Evolutionary conservation across 441 rosid species (phyloP).

Genomic region (Dalechampia spathulata): DNA sequence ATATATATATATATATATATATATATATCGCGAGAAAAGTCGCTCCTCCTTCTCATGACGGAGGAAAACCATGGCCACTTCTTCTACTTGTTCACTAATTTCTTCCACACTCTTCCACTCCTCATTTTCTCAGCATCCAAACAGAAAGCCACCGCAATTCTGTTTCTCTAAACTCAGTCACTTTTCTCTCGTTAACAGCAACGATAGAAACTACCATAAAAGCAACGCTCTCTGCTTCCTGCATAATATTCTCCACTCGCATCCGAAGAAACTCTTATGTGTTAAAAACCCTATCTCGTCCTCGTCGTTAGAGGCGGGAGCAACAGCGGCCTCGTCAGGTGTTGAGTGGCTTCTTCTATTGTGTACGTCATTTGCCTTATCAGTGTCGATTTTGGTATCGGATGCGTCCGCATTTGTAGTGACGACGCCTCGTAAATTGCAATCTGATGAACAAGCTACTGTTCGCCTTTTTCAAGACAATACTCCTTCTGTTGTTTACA

Average conservation of each 20-base stretch:
- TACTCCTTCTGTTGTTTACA: constrained; percentile 95
- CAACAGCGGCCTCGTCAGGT: constrained; percentile 16
- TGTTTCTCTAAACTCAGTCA: too few species aligned
- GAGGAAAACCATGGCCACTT: constrained; percentile 32
- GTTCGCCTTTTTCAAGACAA: constrained; percentile 90
- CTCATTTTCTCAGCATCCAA: constrained; percentile 34
- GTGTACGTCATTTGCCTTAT: constrained; percentile 66
- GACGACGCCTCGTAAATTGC: constrained; percentile 62
- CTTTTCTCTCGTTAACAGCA: constrained; percentile 13
- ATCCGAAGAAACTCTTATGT: neutral
- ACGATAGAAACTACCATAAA: neutral
- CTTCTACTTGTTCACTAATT: constrained; percentile 43
- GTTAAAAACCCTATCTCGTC: neutral
- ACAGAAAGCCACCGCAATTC: constrained; percentile 27
- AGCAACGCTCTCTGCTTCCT: constrained; percentile 15
- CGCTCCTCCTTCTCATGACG: neutral
- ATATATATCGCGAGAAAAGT: neutral
- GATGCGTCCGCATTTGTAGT: constrained; percentile 73
- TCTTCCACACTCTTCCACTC: too few species aligned
- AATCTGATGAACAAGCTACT: constrained; percentile 84
- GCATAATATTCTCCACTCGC: constrained; percentile 17
- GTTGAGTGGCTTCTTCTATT: constrained; percentile 52
- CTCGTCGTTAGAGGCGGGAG: constrained; percentile 21
- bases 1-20: too few species aligned
- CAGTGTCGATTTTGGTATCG: constrained; percentile 47